Conservation (phyloP, 495 filamentous ascomycete species). For the Staphylotrichum tortipilum region DNA sequence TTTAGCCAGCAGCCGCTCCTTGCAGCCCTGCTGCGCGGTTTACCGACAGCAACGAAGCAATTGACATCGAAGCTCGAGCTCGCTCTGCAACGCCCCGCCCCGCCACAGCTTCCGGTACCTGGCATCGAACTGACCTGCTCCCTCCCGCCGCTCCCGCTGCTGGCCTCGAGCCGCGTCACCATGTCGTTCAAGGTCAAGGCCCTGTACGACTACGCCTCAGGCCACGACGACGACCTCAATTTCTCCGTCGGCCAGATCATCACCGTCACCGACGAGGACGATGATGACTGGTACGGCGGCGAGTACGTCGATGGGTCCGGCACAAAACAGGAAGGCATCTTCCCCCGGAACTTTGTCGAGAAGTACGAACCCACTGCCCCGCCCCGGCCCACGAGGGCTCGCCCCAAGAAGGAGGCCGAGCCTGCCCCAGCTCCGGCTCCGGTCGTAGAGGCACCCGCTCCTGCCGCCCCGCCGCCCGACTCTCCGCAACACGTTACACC, state of each 20-base stretch:
- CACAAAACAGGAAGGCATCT: slow-evolving; percentile 74
- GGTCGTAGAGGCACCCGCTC: slow-evolving; percentile 57
- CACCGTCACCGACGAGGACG: slow-evolving; percentile 85
- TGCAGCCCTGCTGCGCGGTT: too few species aligned
- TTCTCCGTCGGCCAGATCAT: slow-evolving; percentile 83
- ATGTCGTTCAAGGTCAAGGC: slow-evolving; percentile 96
- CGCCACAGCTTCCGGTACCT: slow-evolving; percentile 1
- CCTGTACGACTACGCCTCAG: slow-evolving; percentile 83
- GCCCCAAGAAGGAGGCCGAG: slow-evolving; percentile 64
- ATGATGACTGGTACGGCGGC: slow-evolving; percentile 89
- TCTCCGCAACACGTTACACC: slow-evolving; percentile 24
- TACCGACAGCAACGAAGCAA: too few species aligned
- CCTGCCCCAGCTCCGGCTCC: slow-evolving; percentile 39
- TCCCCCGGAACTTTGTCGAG: slow-evolving; percentile 96
- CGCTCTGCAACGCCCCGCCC: not conserved
- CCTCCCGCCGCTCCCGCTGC: not conserved
- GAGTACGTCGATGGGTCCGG: slow-evolving; percentile 74
- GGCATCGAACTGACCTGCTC: not conserved
- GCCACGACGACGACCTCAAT: slow-evolving; percentile 87
- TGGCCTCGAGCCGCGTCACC: slow-evolving; percentile 15
- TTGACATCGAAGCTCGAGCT: slow-evolving; percentile 8
- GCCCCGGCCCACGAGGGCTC: slow-evolving; percentile 66
- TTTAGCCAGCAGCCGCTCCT: too few species aligned
- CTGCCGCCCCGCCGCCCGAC: slow-evolving; percentile 55
- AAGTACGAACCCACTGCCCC: slow-evolving; percentile 85